Percentiles rank a stretch among this genome's conserved stretches.
phyloP scores from a whole-genome alignment of 441 rosid species.

The Hura crepitans region DNA sequence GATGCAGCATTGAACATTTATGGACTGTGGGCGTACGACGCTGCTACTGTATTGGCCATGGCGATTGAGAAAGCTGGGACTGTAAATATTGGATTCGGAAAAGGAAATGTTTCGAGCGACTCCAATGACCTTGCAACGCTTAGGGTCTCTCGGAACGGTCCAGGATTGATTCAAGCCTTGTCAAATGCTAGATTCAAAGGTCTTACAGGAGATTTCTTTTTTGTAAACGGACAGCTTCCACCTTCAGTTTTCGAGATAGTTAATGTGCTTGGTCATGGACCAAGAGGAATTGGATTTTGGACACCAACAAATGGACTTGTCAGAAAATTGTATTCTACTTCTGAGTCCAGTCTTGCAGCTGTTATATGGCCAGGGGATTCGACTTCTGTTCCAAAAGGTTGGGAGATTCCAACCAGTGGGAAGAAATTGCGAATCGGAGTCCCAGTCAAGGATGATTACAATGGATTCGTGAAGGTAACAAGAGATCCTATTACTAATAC shows the following conservation, averaged over 20 bases:
- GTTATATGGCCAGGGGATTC: constrained; percentile 64
- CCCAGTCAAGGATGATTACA: constrained; percentile 39
- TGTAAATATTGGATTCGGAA: too few species aligned
- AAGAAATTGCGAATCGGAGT: constrained; percentile 45
- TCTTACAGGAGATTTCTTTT: constrained; percentile 41
- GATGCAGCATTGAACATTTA: constrained; percentile 28
- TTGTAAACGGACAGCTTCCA: constrained; percentile 37
- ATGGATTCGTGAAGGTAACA: constrained; percentile 36
- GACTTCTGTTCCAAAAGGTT: constrained; percentile 39
- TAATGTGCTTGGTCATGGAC: constrained; percentile 37
- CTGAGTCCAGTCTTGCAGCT: constrained; percentile 27
- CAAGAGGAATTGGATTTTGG: constrained; percentile 55
- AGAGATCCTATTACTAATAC: constrained; percentile 22
- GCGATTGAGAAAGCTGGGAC: constrained; percentile 44
- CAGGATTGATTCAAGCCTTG: constrained; percentile 30
- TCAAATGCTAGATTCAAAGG: constrained; percentile 36
- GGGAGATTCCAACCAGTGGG: constrained; percentile 49
- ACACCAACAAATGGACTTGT: constrained; percentile 31
- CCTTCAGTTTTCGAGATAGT: constrained; percentile 37
- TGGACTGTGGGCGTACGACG: constrained; percentile 61
- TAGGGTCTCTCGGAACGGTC: constrained; percentile 48
- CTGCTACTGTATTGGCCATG: constrained; percentile 41
- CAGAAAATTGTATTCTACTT: constrained; percentile 19
- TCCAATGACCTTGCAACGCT: constrained; percentile 36
- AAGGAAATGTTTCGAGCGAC: neutral